Evolutionary conservation across 83 land plant species (phyloP), one percentile per base, ranked within the genome.

Genomic region (Picea abies): DNA sequence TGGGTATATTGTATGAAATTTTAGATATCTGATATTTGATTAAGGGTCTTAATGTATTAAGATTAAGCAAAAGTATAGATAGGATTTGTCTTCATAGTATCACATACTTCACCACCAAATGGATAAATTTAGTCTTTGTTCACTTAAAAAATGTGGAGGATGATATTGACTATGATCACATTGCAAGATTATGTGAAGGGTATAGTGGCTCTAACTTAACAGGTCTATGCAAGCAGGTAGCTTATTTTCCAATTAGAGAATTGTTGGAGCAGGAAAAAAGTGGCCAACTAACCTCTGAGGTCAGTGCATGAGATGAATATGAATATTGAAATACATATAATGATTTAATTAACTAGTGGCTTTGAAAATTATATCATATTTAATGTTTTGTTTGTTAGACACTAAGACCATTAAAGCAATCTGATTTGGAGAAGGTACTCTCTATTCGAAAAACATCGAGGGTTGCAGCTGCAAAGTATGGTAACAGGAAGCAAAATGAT

Each of bases 161-260:
- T 4, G 47, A 86, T 80, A 84, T 97, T 75, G 89, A 96, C 73
- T 90, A 85, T 82, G 93, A 93, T n/a, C 69, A 82, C 69, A 80
- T 97, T 63, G 99, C 98, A 78, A 80, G 86, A 37, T 79, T 96
- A 63, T 94, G 94, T 81, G 97, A 94, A n/a, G 97, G 97, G 14
- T 96, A 88, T 85, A 93, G 93, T 72, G 99, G 99, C 44, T 97
- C 99, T 44, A 98, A 97, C 84, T 76, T 97, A 62, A 84, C 93
- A 39, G 98, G 96, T 35, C 87, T 96, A 61, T 97, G 99, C 83
- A 97, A 97, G 86, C 85, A 96, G 79, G 99, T 98, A 76, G 98
- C 99, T 16, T 97, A 94, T 81, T 73, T 90, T 62, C 97, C 99
- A 22, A 85, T 97, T 39, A 90, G 98, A 82, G 99, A 97, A 39